phyloP scores from a whole-genome alignment of 139 green algal species.

The Desmodesmus armatus region DNA sequence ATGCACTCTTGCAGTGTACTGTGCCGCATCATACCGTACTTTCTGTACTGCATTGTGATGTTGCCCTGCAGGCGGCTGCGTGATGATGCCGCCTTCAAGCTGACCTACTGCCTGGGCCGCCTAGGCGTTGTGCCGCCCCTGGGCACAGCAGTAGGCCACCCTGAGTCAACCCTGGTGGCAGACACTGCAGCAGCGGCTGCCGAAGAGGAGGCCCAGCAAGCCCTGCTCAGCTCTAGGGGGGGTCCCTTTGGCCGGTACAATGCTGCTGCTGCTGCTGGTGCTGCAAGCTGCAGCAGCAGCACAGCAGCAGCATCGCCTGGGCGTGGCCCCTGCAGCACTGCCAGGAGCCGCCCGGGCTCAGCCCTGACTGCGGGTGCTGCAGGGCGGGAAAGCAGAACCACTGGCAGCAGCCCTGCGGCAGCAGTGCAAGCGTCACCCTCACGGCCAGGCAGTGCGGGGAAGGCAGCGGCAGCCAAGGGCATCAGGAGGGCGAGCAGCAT shows the following conservation, averaged over 20 bases:
- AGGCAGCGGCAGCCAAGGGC: no score
- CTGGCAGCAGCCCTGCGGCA: constrained; percentile 1
- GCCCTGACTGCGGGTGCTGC: no score
- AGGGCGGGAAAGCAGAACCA: neutral
- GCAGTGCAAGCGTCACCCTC: no score
- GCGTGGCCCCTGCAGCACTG: no score
- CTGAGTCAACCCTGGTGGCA: constrained; percentile 5
- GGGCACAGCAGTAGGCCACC: constrained; percentile 52
- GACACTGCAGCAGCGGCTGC: neutral
- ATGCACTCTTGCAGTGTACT: no score
- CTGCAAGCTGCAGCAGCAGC: neutral
- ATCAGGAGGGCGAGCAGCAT: no score
- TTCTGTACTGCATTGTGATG: neutral
- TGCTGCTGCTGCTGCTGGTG: neutral
- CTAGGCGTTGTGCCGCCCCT: constrained; percentile 10
- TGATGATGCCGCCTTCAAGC: constrained; percentile 60
- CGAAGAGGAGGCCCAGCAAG: no score
- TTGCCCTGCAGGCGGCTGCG: constrained; percentile 28
- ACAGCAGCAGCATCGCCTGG: neutral
- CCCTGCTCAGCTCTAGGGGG: no score
- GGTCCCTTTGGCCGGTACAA: neutral
- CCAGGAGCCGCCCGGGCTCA: no score
- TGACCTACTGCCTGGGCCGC: constrained; percentile 62
- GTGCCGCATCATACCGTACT: neutral
- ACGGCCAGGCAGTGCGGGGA: no score